These are phyloP conservation scores for Dalbergia cochinchinensis DNA, from an alignment of 306 rosid species.

Conservation along the genomic window DNA sequence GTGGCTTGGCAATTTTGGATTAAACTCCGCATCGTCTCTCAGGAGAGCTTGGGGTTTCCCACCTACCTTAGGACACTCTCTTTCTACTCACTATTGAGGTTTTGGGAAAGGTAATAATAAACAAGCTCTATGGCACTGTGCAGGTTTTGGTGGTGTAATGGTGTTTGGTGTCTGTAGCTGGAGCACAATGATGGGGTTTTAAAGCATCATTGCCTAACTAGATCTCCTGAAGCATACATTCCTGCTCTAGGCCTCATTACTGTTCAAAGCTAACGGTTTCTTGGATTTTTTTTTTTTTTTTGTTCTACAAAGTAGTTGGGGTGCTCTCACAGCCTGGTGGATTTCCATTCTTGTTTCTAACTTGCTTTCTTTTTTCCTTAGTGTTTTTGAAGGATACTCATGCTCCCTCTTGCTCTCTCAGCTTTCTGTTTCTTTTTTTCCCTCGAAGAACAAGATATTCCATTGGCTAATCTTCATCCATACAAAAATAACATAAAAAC, in stretches of 20 bases:
- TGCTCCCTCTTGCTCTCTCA: neutral
- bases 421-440: neutral
- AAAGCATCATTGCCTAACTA: neutral
- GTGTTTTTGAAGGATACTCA: neutral
- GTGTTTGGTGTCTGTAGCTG: neutral
- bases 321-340: neutral
- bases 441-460: neutral
- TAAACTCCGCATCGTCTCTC: slow-evolving; percentile 5
- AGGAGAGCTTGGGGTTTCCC: slow-evolving; percentile 5
- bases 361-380: neutral
- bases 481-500: neutral
- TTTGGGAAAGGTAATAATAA: neutral
- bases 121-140: neutral
- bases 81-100: neutral
- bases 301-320: neutral
- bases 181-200: neutral
- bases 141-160: neutral
- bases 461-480: neutral
- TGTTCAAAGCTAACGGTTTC: slow-evolving; percentile 2
- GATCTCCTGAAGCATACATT: neutral
- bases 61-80: slow-evolving; percentile 9
- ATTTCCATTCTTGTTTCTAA: slow-evolving; percentile 8
- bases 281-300: neutral
- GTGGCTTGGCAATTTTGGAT: neutral
- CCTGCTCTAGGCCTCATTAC: neutral